Conservation (phyloP, 148 eudicot species). For the Selenicereus undatus region DNA sequence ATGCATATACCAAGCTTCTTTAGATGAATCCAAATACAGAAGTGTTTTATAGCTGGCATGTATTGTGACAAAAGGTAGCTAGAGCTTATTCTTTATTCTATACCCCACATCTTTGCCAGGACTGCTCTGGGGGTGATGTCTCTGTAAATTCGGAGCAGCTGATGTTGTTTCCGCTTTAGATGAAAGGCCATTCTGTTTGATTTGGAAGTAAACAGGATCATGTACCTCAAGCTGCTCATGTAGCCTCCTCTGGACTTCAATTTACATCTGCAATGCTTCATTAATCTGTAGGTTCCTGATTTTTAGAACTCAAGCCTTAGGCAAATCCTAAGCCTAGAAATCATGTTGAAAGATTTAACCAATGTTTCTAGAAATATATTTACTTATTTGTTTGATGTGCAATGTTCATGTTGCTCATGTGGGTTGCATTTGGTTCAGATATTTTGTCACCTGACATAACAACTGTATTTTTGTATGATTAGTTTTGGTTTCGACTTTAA, state of each 20-base stretch:
- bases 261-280: conserved; percentile 90
- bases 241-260: conserved; percentile 86
- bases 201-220: conserved; percentile 36
- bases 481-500: conserved; percentile 4
- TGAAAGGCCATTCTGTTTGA: conserved; percentile 38
- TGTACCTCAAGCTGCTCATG: conserved; percentile 96
- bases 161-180: conserved; percentile 35
- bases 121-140: conserved; percentile 37
- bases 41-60: conserved; percentile 20
- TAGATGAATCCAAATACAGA: neutral
- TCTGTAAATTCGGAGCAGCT: conserved; percentile 40
- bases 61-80: conserved; percentile 29
- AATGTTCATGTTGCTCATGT: conserved; percentile 41
- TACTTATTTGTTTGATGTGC: conserved; percentile 63
- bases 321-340: neutral
- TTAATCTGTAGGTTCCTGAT: conserved; percentile 69
- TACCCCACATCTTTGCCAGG: conserved; percentile 42
- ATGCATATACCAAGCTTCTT: conserved; percentile 14
- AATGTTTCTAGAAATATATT: conserved; percentile 3
- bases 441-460: conserved; percentile 43
- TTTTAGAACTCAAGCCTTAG: conserved; percentile 10
- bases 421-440: conserved; percentile 47
- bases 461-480: conserved; percentile 23
- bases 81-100: conserved; percentile 26
- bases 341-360: conserved; percentile 2